A percentile compares a stretch with the other conserved stretches of the same genome.
Evolutionary conservation across 257 asterid species (phyloP).

Genomic region (Solanum virginianum): DNA sequence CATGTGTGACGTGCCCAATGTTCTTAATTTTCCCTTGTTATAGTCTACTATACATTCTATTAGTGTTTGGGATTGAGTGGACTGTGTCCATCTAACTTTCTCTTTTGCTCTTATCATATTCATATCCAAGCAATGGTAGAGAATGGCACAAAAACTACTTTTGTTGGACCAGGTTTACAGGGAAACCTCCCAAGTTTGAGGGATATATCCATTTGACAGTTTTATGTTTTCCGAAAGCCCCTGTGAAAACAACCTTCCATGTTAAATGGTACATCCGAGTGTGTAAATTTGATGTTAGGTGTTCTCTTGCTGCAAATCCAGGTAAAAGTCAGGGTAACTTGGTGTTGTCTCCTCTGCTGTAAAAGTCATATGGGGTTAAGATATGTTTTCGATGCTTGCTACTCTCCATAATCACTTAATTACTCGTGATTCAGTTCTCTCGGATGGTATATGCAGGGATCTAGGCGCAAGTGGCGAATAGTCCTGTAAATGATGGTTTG

Average conservation of each 20-base stretch:
- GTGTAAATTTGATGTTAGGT: neutral
- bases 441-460: slow-evolving; percentile 38
- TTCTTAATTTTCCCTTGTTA: neutral
- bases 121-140: slow-evolving; percentile 94
- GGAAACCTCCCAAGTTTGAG: slow-evolving; percentile 90
- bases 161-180: slow-evolving; percentile 57
- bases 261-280: neutral
- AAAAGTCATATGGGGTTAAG: slow-evolving; percentile 81
- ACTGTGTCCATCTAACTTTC: neutral
- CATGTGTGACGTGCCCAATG: neutral
- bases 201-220: slow-evolving; percentile 70
- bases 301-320: slow-evolving; percentile 10
- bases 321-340: slow-evolving; percentile 72
- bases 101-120: neutral
- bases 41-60: neutral
- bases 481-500: slow-evolving; percentile 79
- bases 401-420: neutral
- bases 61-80: neutral
- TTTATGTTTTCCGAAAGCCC: slow-evolving; percentile 82
- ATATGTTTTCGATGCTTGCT: neutral
- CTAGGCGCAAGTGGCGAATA: slow-evolving; percentile 70
- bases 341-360: slow-evolving; percentile 95
- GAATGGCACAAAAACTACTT: slow-evolving; percentile 73
- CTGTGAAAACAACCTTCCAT: slow-evolving; percentile 37
- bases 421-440: neutral